A percentile compares a stretch with the other conserved stretches of the same genome.
phyloP scores from a whole-genome alignment of 2,329 filamentous ascomycete genomes.

The Ascochyta fabae region DNA sequence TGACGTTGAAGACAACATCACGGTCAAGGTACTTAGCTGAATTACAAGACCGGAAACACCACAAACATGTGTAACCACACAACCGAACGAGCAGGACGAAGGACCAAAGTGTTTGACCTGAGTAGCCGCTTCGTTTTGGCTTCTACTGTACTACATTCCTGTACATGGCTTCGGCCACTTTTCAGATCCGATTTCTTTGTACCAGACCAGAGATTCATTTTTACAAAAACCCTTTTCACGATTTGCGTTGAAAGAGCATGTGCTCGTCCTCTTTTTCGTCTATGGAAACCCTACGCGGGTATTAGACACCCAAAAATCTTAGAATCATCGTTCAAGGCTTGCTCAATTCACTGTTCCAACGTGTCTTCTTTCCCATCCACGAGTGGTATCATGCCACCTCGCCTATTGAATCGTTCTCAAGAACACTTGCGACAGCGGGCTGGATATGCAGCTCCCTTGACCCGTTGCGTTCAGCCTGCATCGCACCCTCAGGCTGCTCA shows the following conservation, averaged over 20 bases:
- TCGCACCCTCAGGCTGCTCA: conserved; percentile 3
- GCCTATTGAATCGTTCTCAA: background rate
- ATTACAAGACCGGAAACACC: background rate
- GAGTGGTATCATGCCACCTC: background rate
- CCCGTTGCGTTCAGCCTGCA: background rate
- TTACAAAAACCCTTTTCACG: background rate
- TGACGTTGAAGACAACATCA: background rate
- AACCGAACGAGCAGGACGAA: background rate
- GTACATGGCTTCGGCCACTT: conserved; percentile 8
- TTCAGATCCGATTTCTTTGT: background rate
- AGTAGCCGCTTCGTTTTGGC: background rate
- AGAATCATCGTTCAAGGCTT: background rate
- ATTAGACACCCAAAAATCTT: conserved; percentile 5
- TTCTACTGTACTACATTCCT: background rate
- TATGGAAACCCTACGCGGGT: conserved; percentile 20
- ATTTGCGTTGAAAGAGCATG: background rate
- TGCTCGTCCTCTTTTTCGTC: background rate
- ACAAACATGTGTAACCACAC: background rate
- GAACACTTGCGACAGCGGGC: background rate
- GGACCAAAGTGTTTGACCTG: conserved; percentile 17
- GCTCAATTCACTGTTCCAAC: background rate
- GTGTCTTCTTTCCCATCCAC: background rate
- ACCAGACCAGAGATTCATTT: background rate
- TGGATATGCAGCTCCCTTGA: background rate
- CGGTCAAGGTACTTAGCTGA: background rate